Evolutionary conservation across 768 basidiomycete genomes (phyloP), one percentile per base, ranked within the genome.

Genomic region (Mycena capillaripes): DNA sequence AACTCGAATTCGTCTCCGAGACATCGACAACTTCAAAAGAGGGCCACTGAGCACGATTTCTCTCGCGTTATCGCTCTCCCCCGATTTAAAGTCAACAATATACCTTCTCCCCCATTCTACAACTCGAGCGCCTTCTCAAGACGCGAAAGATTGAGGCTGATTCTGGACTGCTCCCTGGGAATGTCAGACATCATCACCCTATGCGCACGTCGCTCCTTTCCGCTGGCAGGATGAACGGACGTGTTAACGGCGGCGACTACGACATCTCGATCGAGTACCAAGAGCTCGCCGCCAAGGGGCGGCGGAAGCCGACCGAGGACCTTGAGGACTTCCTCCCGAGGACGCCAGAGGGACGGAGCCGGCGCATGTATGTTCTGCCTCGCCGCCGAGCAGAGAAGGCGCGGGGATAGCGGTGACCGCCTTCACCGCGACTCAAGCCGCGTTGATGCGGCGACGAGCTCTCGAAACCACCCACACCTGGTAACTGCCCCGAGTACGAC

Each of bases 281-380:
- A 21, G 83, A 84, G 32, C 81, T 79, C 17, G 72, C 66, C 46
- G 70, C 52, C 76, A 75, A 53, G 58, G 67, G 56, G 58, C 66
- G 75, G 46, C 56, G 73, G 56, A 65, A 64, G 66, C 55, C 52
- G 36, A 68, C 73, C 36, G 82, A 80, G 21, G 88, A 87, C 21
- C 86, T 8, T 91, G 91, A 93, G 30, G 97, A 98, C 70, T 86
- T 99, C 9, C 85, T 99, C n/a, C n/a, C n/a, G n/a, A n/a, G n/a
- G 56, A 97, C 97, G 0, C 95, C 95, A 0, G 93, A 92, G 75
- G 97, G 98, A 82, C 88, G 92, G 73, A 93, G 89, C 36, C 86
- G 97, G 36, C 85, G 96, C 52, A 92, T 95, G 89, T 94, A n/a
- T n/a, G n/a, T n/a, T n/a, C n/a, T n/a, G n/a, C n/a, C n/a, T 95